Percentiles rank a stretch among this genome's conserved stretches.
phyloP scores from a whole-genome alignment of 176 grass and related monocot species.

The Rhipidocladum racemiflorum region DNA sequence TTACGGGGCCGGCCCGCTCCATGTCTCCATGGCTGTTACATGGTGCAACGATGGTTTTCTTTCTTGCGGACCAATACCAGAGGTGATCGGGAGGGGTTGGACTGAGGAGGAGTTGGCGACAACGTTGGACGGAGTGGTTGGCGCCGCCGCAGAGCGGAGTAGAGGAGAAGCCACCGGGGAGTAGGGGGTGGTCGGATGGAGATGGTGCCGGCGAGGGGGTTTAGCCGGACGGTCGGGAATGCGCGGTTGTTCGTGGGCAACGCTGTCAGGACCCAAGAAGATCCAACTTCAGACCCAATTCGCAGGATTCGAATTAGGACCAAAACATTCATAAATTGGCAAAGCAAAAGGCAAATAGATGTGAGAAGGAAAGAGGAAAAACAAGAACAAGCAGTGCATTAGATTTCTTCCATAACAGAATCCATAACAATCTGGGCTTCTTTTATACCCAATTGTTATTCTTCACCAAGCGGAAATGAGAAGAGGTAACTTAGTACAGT shows the following conservation, averaged over 20 bases:
- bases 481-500: too few relatives aligned
- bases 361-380: too few relatives aligned
- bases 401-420: too few relatives aligned
- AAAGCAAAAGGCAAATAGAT: too few relatives aligned
- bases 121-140: conserved; percentile 4
- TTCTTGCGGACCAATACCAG: conserved; percentile 44
- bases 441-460: too few relatives aligned
- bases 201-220: conserved; percentile 49
- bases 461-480: too few relatives aligned
- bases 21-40: too few relatives aligned
- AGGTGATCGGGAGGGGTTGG: conserved; percentile 25
- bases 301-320: too few relatives aligned
- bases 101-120: not conserved
- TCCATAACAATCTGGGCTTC: too few relatives aligned
- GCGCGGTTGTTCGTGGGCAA: conserved; percentile 85
- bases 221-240: conserved; percentile 53
- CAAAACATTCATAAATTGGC: too few relatives aligned
- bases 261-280: not conserved
- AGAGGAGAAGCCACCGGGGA: not conserved
- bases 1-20: not conserved
- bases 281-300: too few relatives aligned
- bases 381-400: too few relatives aligned
- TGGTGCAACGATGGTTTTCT: not conserved
- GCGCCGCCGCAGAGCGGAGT: not conserved
- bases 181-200: not conserved